These are phyloP conservation scores for Lagenidium giganteum DNA, from an alignment of 352 stramenopile species.

Conservation along the genomic window DNA sequence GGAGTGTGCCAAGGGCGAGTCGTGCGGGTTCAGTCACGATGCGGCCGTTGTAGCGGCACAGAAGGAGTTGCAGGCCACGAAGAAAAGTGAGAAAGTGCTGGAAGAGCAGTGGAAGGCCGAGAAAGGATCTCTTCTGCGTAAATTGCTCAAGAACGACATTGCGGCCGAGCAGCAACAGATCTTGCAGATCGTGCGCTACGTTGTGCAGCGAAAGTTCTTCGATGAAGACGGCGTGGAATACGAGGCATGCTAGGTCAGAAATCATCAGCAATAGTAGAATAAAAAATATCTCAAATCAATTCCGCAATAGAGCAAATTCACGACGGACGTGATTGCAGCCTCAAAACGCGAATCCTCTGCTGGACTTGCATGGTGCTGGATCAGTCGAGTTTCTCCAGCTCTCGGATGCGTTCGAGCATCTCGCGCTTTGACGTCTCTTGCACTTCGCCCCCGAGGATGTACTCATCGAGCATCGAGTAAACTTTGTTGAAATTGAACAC, in stretches of 20 bases:
- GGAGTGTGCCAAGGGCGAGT: slow-evolving; percentile 42
- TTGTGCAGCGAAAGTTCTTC: slow-evolving; percentile 61
- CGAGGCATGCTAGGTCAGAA: too few species aligned
- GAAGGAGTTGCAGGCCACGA: slow-evolving; percentile 20
- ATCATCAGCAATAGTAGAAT: too few species aligned
- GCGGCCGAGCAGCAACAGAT: slow-evolving; percentile 63
- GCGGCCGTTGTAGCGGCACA: slow-evolving; percentile 22
- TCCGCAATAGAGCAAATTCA: too few species aligned
- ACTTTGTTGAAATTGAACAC: slow-evolving; percentile 96
- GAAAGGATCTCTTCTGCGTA: slow-evolving; percentile 63
- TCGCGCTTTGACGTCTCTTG: slow-evolving; percentile 90
- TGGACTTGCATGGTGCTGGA: too few species aligned
- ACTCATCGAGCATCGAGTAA: slow-evolving; percentile 94
- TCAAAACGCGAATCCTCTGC: too few species aligned
- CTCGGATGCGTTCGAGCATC: slow-evolving; percentile 90
- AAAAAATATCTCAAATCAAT: too few species aligned
- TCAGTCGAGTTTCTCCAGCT: slow-evolving; percentile 92
- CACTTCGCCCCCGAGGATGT: slow-evolving; percentile 92
- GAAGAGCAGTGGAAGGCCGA: slow-evolving; percentile 64
- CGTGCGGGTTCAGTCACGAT: slow-evolving; percentile 64
- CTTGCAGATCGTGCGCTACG: slow-evolving; percentile 67
- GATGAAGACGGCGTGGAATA: slow-evolving; percentile 9
- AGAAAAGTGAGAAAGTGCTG: slow-evolving; percentile 31
- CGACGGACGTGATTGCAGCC: too few species aligned
- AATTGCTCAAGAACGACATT: slow-evolving; percentile 72